Conservation (phyloP, 768 basidiomycete genomes). For the Boletus subcaerulescens region DNA sequence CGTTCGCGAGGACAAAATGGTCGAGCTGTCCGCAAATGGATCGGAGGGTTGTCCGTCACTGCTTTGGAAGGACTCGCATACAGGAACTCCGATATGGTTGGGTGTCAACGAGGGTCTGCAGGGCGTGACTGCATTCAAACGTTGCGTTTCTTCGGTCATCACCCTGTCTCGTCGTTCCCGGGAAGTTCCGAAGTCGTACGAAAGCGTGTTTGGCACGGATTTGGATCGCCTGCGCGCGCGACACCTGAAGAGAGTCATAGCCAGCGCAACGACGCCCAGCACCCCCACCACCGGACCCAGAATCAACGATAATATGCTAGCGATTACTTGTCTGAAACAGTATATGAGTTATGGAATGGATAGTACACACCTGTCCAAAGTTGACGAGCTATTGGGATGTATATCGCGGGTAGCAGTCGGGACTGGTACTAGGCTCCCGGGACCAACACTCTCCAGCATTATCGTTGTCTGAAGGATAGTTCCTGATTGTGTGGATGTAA, state of each 20-base stretch:
- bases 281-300: conserved; percentile 8
- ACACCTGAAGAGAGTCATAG: conserved; percentile 3
- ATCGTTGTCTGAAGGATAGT: conserved; percentile 2
- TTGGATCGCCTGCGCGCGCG: not conserved
- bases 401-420: not conserved
- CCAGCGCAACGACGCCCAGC: conserved; percentile 5
- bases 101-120: not conserved
- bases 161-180: not conserved
- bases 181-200: not conserved
- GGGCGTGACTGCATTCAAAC: not conserved
- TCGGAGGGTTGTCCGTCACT: conserved; percentile 9
- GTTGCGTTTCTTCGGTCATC: not conserved
- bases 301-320: conserved; percentile 13
- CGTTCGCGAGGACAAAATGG: conserved; percentile 11
- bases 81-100: too few species aligned
- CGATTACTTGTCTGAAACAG: not conserved
- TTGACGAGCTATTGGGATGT: not conserved
- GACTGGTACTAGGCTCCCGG: not conserved
- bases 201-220: not conserved
- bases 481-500: not conserved
- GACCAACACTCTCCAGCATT: not conserved
- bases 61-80: conserved; percentile 10
- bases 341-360: not conserved
- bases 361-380: conserved; percentile 8
- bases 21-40: conserved; percentile 16